Evolutionary conservation across 208 protist genomes (phyloP).

Genomic region (Leishmania gerbilli): DNA sequence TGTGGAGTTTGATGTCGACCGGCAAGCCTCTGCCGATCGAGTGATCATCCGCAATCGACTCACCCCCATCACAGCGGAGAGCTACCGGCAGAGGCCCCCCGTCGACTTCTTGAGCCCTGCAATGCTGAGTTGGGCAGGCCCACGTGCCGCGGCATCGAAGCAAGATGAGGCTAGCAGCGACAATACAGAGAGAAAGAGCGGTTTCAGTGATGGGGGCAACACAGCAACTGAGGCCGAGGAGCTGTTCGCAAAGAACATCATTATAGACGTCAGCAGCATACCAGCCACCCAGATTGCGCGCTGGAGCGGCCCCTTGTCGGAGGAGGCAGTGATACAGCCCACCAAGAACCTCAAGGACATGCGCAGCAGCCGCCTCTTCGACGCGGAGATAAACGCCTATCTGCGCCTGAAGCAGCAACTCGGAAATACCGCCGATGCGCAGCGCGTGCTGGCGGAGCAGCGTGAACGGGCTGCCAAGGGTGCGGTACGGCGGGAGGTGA

Average conservation of each 20-base stretch:
- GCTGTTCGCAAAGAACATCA: slow-evolving; percentile 67
- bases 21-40: slow-evolving; percentile 39
- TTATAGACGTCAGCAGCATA: slow-evolving; percentile 66
- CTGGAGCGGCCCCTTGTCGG: slow-evolving; percentile 50
- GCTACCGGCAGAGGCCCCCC: slow-evolving; percentile 60
- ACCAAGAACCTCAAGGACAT: slow-evolving; percentile 80
- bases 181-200: background rate
- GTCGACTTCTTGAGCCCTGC: slow-evolving; percentile 59
- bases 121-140: slow-evolving; percentile 21
- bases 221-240: background rate
- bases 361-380: slow-evolving; percentile 70
- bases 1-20: slow-evolving; percentile 58
- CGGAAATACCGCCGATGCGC: slow-evolving; percentile 49
- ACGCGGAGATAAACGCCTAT: slow-evolving; percentile 62
- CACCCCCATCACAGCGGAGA: slow-evolving; percentile 61
- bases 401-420: slow-evolving; percentile 53
- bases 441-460: slow-evolving; percentile 42
- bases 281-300: slow-evolving; percentile 50
- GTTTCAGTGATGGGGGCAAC: background rate
- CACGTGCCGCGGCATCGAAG: background rate
- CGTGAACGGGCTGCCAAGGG: slow-evolving; percentile 22
- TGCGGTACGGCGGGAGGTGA: slow-evolving; percentile 39
- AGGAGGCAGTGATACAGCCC: slow-evolving; percentile 54
- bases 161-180: background rate
- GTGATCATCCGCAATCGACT: slow-evolving; percentile 76